These are phyloP conservation scores for Trifolium subterraneum DNA, from an alignment of 306 rosid species.

Conservation along the genomic window DNA sequence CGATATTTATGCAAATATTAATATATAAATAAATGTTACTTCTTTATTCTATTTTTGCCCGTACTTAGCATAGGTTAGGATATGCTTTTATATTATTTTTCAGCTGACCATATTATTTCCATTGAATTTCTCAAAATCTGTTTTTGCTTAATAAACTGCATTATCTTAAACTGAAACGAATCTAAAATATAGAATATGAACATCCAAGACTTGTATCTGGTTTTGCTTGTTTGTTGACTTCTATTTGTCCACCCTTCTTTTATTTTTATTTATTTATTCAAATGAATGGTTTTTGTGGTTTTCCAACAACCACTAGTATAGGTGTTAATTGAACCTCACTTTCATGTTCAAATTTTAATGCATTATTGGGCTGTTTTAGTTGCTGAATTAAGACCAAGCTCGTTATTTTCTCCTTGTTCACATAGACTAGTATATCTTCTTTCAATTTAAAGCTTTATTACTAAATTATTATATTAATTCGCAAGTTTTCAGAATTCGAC, in stretches of 20 bases:
- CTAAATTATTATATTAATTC: not conserved
- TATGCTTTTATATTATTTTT: not conserved
- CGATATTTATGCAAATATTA: too few species aligned
- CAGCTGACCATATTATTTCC: not conserved
- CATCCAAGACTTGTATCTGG: not conserved
- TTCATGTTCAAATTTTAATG: conserved; percentile 20
- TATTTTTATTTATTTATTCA: not conserved
- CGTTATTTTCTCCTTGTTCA: conserved; percentile 24
- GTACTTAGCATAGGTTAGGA: too few species aligned
- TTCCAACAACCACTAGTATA: conserved; percentile 28
- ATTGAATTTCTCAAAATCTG: not conserved
- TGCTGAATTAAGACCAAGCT: conserved; percentile 13
- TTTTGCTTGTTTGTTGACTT: conserved; percentile 39
- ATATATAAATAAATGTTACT: too few species aligned
- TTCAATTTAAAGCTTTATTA: not conserved
- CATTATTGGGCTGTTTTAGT: not conserved
- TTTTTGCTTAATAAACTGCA: not conserved
- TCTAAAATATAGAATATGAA: not conserved
- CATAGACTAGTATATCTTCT: not conserved
- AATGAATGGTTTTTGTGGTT: not conserved
- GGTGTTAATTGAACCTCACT: conserved; percentile 11
- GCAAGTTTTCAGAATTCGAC: too few species aligned
- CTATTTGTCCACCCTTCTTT: conserved; percentile 7
- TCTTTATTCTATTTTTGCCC: too few species aligned
- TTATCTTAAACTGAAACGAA: conserved; percentile 31